Evolutionary conservation across 202 grass and related monocot genomes (phyloP).

Genomic region (Dendrocalamus latiflorus): DNA sequence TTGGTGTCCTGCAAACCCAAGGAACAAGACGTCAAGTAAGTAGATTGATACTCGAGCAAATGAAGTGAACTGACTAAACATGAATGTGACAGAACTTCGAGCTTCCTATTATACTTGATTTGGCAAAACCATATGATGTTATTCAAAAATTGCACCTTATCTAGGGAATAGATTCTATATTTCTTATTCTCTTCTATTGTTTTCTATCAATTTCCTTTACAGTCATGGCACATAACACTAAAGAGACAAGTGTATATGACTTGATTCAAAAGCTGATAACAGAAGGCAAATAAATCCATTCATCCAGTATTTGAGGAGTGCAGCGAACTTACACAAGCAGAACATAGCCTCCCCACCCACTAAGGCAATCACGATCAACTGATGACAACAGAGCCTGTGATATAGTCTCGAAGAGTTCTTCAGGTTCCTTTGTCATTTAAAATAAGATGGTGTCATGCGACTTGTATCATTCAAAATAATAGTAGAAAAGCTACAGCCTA

Average conservation of each 20-base stretch:
- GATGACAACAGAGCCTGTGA: slow-evolving; percentile 67
- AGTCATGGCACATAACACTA: not conserved
- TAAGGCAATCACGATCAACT: slow-evolving; percentile 74
- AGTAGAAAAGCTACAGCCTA: not conserved
- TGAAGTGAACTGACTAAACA: not conserved
- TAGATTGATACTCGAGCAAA: not conserved
- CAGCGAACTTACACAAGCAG: slow-evolving; percentile 63
- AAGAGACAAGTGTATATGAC: not conserved
- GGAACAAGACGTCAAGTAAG: not conserved
- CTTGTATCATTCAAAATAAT: not conserved
- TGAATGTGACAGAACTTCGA: not conserved
- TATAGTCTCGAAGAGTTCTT: slow-evolving; percentile 72
- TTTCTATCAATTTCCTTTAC: not conserved
- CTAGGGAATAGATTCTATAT: not conserved
- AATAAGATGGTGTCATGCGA: not conserved
- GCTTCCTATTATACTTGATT: not conserved
- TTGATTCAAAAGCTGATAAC: not conserved
- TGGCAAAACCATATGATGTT: not conserved
- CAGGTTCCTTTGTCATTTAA: slow-evolving; percentile 55
- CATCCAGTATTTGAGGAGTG: not conserved
- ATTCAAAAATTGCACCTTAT: not conserved
- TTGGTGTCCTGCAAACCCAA: slow-evolving; percentile 51
- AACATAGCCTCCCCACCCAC: slow-evolving; percentile 75
- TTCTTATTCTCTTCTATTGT: not conserved
- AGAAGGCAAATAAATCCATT: not conserved